phyloP scores from a whole-genome alignment of 2,329 filamentous ascomycete species.

The Zopfia rhizophila region DNA sequence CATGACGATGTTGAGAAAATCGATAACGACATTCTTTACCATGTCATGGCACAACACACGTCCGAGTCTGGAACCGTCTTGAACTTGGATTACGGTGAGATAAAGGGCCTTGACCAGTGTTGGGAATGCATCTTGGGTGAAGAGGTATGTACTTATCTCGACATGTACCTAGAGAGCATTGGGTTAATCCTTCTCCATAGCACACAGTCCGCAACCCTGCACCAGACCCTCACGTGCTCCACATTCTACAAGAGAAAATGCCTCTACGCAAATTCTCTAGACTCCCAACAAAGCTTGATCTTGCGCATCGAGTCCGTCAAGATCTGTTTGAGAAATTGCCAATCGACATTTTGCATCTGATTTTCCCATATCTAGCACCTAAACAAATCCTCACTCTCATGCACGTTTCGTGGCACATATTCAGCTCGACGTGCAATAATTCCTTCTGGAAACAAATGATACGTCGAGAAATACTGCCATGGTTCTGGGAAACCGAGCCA shows the following conservation, averaged over 20 bases:
- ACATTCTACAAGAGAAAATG: conserved; percentile 18
- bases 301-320: conserved; percentile 15
- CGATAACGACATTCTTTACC: conserved; percentile 27
- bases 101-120: conserved; percentile 12
- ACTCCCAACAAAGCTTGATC: neutral
- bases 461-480: conserved; percentile 21
- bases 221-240: conserved; percentile 5
- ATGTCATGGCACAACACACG: conserved; percentile 3
- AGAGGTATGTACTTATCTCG: conserved; percentile 14
- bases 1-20: conserved; percentile 9
- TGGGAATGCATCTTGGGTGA: conserved; percentile 28
- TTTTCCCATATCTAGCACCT: conserved; percentile 16
- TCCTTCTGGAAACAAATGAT: conserved; percentile 29
- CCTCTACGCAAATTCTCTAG: conserved; percentile 13
- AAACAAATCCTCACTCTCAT: conserved; percentile 21
- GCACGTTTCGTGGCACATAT: conserved; percentile 24
- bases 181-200: conserved; percentile 8
- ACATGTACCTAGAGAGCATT: neutral
- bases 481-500: conserved; percentile 24
- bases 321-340: conserved; percentile 26
- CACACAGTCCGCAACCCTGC: conserved; percentile 23
- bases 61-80: conserved; percentile 9
- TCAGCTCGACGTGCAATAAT: conserved; percentile 10
- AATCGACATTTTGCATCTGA: conserved; percentile 21
- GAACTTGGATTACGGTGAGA: conserved; percentile 25